Conservation (phyloP, 2,329 filamentous ascomycete species). For the Fusarium mundagurra region DNA sequence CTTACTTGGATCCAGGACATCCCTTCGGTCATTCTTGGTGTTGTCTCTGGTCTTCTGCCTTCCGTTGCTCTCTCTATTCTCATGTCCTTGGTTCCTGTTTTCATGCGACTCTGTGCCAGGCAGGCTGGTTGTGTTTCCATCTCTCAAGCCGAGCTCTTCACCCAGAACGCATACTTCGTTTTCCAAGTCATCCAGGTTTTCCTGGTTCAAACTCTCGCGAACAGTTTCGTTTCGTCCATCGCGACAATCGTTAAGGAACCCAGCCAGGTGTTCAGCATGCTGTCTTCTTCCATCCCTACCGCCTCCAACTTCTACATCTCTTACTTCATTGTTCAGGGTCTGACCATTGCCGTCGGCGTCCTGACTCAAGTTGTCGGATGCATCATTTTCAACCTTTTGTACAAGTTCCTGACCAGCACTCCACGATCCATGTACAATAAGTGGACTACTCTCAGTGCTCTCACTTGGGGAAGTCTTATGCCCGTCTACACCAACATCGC, state of each 20-base stretch:
- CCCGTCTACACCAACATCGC: conserved; percentile 79
- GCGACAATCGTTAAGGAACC: conserved; percentile 72
- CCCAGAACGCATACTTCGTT: conserved; percentile 90
- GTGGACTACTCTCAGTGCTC: conserved; percentile 73
- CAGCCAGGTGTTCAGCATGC: conserved; percentile 65
- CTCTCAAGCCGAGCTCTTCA: conserved; percentile 85
- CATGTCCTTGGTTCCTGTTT: conserved; percentile 80
- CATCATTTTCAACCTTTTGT: conserved; percentile 73
- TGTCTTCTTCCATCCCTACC: conserved; percentile 79
- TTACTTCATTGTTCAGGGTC: conserved; percentile 87
- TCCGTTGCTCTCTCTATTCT: conserved; percentile 81
- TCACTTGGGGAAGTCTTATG: conserved; percentile 82
- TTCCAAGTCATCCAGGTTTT: conserved; percentile 97
- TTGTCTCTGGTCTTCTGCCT: conserved; percentile 86
- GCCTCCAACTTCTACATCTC: conserved; percentile 94
- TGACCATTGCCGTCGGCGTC: conserved; percentile 78
- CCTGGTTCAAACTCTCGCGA: conserved; percentile 83
- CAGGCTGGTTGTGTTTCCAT: conserved; percentile 81
- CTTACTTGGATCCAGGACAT: conserved; percentile 78
- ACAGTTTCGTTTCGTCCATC: conserved; percentile 77
- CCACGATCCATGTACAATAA: conserved; percentile 81
- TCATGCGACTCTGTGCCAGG: conserved; percentile 76
- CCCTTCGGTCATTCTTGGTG: conserved; percentile 74
- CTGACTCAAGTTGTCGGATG: conserved; percentile 75
- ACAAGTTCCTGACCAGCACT: conserved; percentile 77